Conservation (phyloP, 179 eudicot genomes). For the Silene coronaria region DNA sequence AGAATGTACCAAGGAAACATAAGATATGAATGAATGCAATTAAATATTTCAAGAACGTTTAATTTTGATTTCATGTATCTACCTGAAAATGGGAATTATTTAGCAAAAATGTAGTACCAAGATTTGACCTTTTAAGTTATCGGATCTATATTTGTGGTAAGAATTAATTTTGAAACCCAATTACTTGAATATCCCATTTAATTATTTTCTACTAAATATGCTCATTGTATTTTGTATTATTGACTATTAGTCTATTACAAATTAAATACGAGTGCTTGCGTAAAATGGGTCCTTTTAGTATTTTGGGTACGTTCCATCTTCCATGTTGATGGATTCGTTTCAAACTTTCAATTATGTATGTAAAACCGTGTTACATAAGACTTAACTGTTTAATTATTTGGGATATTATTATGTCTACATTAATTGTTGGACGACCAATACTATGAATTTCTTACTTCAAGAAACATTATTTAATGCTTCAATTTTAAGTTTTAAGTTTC, state of each 20-base stretch:
- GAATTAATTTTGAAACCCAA: constrained; percentile 8
- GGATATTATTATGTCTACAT: constrained; percentile 14
- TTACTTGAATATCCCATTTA: not conserved
- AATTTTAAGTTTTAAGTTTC: not conserved
- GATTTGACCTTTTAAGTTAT: constrained; percentile 11
- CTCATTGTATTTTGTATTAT: not conserved
- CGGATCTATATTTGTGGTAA: constrained; percentile 13
- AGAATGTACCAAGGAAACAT: constrained; percentile 19
- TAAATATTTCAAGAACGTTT: constrained; percentile 2
- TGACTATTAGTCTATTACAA: too few relatives aligned
- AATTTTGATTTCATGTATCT: constrained; percentile 22
- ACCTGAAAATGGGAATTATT: constrained; percentile 19
- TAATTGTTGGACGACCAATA: not conserved
- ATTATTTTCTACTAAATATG: constrained; percentile 18
- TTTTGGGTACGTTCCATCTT: too few relatives aligned
- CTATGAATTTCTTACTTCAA: not conserved
- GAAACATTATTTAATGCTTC: not conserved
- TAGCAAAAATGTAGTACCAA: constrained; percentile 9
- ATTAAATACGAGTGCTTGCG: too few relatives aligned
- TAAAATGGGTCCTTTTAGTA: too few relatives aligned
- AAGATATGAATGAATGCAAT: constrained; percentile 23
- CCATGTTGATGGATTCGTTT: too few relatives aligned
- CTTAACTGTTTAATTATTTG: not conserved
- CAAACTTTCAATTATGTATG: too few relatives aligned
- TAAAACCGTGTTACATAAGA: too few relatives aligned